Base-by-base conservation (phyloP, 2,329 filamentous ascomycete species). In the Colletotrichum simmondsii region DNA sequence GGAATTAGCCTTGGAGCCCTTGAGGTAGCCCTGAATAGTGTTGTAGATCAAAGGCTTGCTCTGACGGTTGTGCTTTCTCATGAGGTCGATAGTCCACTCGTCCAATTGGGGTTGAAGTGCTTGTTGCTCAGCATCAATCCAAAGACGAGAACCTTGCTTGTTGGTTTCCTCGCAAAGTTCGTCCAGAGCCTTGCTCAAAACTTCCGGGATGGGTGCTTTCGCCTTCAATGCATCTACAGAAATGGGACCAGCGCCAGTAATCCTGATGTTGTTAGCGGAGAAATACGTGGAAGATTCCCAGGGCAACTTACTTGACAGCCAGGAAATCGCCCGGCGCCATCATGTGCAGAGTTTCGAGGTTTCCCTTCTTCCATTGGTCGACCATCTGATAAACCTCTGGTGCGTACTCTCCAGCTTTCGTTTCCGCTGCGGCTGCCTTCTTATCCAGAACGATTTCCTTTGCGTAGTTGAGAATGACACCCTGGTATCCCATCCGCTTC, bases 91-190 rank as follows among this genome's bases (percentile, higher is more conserved):
- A 6, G 92, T 94, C 93, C 95, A 96, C 76, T 90, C 88, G 79
- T 97, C 92, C 73, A 97, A 95, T 5, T 94, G 94, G 4, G 88
- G 85, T 82, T 97, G 94, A 37, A 97, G 88, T 68, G 90, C 88
- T 70, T 92, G 91, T 81, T 97, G 94, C 83, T 98, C 95, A 1
- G 95, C 95, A 75, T 97, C 94, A 74, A 97, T 94, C 4, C 97
- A 89, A 1, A 98, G 87, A 1, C 90, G 89, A 1, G 97, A 90
- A 16, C 92, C 91, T 60, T 92, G 91, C 42, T 89, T 85, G 2
- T 89, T 87, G 0, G 95, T 94, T 16, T 93, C 88, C 59, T 91
- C 85, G 82, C 95, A 97, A 75, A 97, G 92, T 58, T 90, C 86
- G 75, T 94, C 89, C 74, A 97, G 93, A 19, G 93, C 92, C 14